Conservation (phyloP, 345 rosid genomes). For the Syzygium aqueum region DNA sequence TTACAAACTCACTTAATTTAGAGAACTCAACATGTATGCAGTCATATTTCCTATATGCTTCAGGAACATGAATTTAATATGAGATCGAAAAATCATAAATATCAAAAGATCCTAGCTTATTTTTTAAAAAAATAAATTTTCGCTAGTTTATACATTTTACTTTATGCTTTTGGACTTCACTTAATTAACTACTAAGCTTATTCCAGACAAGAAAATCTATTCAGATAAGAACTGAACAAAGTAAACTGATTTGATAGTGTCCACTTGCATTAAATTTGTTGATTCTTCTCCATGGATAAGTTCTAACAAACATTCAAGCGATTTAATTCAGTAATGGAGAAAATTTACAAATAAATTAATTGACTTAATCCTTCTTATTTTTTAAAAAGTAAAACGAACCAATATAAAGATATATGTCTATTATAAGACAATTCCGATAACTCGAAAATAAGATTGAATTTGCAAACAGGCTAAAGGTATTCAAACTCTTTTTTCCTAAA, state of each 20-base stretch:
- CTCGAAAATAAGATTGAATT: not conserved
- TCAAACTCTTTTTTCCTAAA: not conserved
- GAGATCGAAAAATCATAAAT: not conserved
- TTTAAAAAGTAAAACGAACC: not conserved
- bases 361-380: not conserved
- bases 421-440: not conserved
- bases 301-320: not conserved
- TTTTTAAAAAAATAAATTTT: not conserved
- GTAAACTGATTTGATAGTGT: not conserved
- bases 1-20: not conserved
- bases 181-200: not conserved
- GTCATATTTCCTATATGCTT: not conserved
- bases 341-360: not conserved
- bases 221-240: not conserved
- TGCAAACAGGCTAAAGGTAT: not conserved
- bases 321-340: not conserved
- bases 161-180: not conserved
- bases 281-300: not conserved
- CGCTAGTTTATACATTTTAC: not conserved
- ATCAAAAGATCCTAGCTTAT: not conserved
- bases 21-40: not conserved
- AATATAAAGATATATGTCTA: not conserved
- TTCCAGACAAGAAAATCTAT: not conserved
- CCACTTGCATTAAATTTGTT: not conserved
- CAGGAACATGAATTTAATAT: not conserved